Evolutionary conservation across 805 yeast species (phyloP).

Genomic region (Metschnikowia anglica): DNA sequence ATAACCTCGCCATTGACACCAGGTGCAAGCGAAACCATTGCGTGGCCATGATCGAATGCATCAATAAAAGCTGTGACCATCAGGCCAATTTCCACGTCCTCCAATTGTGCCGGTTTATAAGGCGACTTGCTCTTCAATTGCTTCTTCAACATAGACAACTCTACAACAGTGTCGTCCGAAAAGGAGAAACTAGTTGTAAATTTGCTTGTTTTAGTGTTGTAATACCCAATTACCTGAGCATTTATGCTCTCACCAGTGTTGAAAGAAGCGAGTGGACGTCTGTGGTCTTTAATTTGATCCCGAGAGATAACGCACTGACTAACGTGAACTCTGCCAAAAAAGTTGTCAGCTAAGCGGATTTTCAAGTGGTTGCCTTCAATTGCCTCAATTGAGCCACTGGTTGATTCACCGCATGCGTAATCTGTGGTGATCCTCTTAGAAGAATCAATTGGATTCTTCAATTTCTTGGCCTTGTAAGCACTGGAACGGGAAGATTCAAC

Average conservation of each 20-base stretch:
- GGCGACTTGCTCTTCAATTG: conserved; percentile 27
- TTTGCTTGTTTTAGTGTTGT: conserved; percentile 65
- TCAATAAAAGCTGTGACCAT: conserved; percentile 62
- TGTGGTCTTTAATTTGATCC: conserved; percentile 54
- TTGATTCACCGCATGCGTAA: conserved; percentile 55
- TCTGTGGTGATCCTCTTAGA: conserved; percentile 50
- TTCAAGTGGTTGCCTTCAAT: conserved; percentile 73
- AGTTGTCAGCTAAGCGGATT: conserved; percentile 71
- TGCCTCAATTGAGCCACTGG: conserved; percentile 59
- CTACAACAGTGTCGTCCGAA: conserved; percentile 56
- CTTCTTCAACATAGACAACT: conserved; percentile 56
- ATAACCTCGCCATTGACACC: conserved; percentile 64
- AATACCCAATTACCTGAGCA: conserved; percentile 73
- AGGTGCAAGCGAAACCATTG: conserved; percentile 73
- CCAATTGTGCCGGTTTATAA: conserved; percentile 14
- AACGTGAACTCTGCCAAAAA: conserved; percentile 76
- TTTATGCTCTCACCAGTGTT: conserved; percentile 55
- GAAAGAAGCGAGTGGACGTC: conserved; percentile 59
- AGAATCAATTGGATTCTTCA: conserved; percentile 60
- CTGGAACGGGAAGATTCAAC: conserved; percentile 31
- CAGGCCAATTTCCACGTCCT: conserved; percentile 46
- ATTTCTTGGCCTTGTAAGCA: conserved; percentile 11
- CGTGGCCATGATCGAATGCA: conserved; percentile 55
- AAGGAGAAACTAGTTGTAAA: conserved; percentile 55
- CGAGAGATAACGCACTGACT: conserved; percentile 61